Percentiles rank a stretch among this genome's conserved stretches.
These are phyloP conservation scores for Cladosporium sp. DNA, from an alignment of 2,329 filamentous ascomycete species.

Conservation along the genomic window DNA sequence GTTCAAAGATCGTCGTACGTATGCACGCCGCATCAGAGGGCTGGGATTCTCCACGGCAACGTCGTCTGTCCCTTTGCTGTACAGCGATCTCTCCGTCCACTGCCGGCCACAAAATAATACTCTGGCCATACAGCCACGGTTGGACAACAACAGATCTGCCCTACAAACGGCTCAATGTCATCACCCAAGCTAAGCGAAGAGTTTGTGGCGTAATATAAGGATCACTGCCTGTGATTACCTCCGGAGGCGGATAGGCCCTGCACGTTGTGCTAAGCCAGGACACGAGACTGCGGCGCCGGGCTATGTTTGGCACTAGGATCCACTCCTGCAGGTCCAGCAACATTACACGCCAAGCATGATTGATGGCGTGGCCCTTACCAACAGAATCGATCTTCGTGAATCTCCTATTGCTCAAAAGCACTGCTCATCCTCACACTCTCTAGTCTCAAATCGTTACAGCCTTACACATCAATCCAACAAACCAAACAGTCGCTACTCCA, in stretches of 20 bases:
- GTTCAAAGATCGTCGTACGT: background rate
- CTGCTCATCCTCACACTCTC: background rate
- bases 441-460: background rate
- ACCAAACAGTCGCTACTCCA: slow-evolving; percentile 12
- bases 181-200: background rate
- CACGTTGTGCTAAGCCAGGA: slow-evolving; percentile 11
- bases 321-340: slow-evolving; percentile 11
- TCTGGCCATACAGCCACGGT: too few relatives aligned
- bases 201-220: slow-evolving; percentile 10
- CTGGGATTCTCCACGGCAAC: slow-evolving; percentile 8
- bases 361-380: slow-evolving; percentile 7
- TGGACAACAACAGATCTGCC: background rate
- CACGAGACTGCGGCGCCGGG: slow-evolving; percentile 6
- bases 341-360: slow-evolving; percentile 7
- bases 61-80: background rate
- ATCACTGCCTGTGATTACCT: slow-evolving; percentile 1
- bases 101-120: too few relatives aligned
- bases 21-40: slow-evolving; percentile 1
- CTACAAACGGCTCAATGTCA: background rate
- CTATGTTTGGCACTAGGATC: slow-evolving; percentile 8
- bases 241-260: slow-evolving; percentile 8
- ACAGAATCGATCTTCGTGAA: background rate
- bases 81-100: background rate
- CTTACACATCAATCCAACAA: background rate
- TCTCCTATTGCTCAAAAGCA: slow-evolving; percentile 6